Conservation (phyloP, 2,329 filamentous ascomycete species). For the Bimuria novae-zelandiae region DNA sequence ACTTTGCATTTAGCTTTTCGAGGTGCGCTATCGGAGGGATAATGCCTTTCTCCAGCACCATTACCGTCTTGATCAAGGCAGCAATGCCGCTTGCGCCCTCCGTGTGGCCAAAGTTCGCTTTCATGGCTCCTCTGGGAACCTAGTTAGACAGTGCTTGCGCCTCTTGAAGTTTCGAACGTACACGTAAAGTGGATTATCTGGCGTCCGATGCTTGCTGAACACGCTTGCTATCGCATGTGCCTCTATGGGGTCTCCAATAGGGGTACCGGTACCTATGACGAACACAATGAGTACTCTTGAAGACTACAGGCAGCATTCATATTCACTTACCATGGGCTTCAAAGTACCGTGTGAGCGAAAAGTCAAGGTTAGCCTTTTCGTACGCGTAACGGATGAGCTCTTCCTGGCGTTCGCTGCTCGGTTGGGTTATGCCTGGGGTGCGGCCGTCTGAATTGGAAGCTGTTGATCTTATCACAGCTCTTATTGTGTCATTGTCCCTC, state of each 20-base stretch:
- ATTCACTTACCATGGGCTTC: slow-evolving; percentile 21
- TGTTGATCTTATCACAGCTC: slow-evolving; percentile 31
- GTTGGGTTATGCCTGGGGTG: slow-evolving; percentile 23
- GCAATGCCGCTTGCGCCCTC: slow-evolving; percentile 25
- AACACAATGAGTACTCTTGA: slow-evolving; percentile 27
- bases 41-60: slow-evolving; percentile 38
- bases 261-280: slow-evolving; percentile 59
- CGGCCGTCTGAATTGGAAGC: slow-evolving; percentile 27
- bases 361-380: slow-evolving; percentile 40
- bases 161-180: not conserved
- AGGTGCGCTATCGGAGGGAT: slow-evolving; percentile 40
- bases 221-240: slow-evolving; percentile 17
- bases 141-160: not conserved
- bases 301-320: not conserved
- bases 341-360: slow-evolving; percentile 26
- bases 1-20: slow-evolving; percentile 33
- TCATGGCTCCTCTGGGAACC: slow-evolving; percentile 11
- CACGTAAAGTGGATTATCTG: not conserved
- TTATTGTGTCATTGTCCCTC: slow-evolving; percentile 32
- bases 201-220: slow-evolving; percentile 7
- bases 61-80: slow-evolving; percentile 26
- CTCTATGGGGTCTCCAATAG: slow-evolving; percentile 44
- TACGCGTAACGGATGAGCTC: slow-evolving; percentile 39
- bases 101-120: slow-evolving; percentile 26
- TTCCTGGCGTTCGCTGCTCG: slow-evolving; percentile 52